Conservation (phyloP, 108 stramenopile genomes). For the Skeletonema marinoi region DNA sequence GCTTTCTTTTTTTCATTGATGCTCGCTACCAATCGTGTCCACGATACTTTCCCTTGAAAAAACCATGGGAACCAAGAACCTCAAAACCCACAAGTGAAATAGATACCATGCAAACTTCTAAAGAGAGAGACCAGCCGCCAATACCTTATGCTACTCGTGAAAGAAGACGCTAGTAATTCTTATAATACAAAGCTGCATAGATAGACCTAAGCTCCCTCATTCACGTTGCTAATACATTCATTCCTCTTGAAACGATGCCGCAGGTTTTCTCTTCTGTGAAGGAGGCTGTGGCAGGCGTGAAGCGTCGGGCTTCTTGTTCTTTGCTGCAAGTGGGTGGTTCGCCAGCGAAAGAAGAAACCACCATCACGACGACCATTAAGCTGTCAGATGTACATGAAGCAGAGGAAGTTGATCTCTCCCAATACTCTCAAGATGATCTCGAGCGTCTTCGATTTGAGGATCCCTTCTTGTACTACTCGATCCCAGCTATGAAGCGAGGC, state of each 20-base stretch:
- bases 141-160: neutral
- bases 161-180: neutral
- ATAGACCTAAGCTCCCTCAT: too few species aligned
- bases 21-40: neutral
- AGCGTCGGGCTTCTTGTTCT: too few species aligned
- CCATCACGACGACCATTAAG: too few species aligned
- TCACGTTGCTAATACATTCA: too few species aligned
- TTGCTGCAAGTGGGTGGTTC: too few species aligned
- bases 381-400: neutral
- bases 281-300: too few species aligned
- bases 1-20: too few species aligned
- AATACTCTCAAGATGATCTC: neutral
- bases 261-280: too few species aligned
- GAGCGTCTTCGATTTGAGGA: neutral
- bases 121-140: too few species aligned
- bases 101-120: neutral
- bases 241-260: too few species aligned
- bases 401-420: neutral
- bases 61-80: neutral
- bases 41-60: neutral
- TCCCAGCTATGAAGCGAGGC: neutral
- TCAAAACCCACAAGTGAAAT: neutral
- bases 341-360: too few species aligned
- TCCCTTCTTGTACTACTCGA: neutral
- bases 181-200: neutral